Evolutionary conservation across 2,329 filamentous ascomycete genomes (phyloP).

Genomic region (Emmonsiellopsis sp.): DNA sequence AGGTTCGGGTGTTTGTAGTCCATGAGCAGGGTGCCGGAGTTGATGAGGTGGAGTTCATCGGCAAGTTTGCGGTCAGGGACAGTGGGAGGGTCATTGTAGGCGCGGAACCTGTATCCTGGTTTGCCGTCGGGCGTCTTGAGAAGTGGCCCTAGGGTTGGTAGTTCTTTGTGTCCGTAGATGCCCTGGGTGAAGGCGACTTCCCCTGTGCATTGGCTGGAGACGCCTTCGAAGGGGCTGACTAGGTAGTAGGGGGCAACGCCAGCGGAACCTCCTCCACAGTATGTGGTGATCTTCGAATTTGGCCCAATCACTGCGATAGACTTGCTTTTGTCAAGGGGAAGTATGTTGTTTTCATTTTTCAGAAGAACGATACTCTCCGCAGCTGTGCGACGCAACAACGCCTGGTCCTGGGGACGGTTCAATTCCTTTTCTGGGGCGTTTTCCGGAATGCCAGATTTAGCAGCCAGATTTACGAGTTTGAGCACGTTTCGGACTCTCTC

Average conservation of each 20-base stretch:
- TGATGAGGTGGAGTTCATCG: slow-evolving; percentile 40
- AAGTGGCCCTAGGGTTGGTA: slow-evolving; percentile 49
- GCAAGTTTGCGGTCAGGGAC: slow-evolving; percentile 41
- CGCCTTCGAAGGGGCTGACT: slow-evolving; percentile 36
- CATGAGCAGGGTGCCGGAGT: slow-evolving; percentile 40
- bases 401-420: slow-evolving; percentile 54
- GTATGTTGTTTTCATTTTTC: slow-evolving; percentile 57
- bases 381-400: slow-evolving; percentile 56
- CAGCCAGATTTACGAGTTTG: slow-evolving; percentile 51
- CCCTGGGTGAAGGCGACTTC: slow-evolving; percentile 48
- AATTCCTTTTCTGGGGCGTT: slow-evolving; percentile 45
- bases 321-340: slow-evolving; percentile 47
- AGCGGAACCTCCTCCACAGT: slow-evolving; percentile 58
- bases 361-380: slow-evolving; percentile 63
- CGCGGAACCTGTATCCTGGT: slow-evolving; percentile 52
- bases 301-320: slow-evolving; percentile 47
- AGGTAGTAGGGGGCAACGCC: slow-evolving; percentile 40
- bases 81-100: slow-evolving; percentile 51
- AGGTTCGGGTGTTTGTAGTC: slow-evolving; percentile 49
- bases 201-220: slow-evolving; percentile 26
- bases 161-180: slow-evolving; percentile 55
- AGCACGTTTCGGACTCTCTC: slow-evolving; percentile 51
- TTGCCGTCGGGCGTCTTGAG: slow-evolving; percentile 46
- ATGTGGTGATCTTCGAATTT: slow-evolving; percentile 40
- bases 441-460: slow-evolving; percentile 46